Evolutionary conservation across 2,329 filamentous ascomycete genomes (phyloP).

Genomic region (Xylariaceae sp.): DNA sequence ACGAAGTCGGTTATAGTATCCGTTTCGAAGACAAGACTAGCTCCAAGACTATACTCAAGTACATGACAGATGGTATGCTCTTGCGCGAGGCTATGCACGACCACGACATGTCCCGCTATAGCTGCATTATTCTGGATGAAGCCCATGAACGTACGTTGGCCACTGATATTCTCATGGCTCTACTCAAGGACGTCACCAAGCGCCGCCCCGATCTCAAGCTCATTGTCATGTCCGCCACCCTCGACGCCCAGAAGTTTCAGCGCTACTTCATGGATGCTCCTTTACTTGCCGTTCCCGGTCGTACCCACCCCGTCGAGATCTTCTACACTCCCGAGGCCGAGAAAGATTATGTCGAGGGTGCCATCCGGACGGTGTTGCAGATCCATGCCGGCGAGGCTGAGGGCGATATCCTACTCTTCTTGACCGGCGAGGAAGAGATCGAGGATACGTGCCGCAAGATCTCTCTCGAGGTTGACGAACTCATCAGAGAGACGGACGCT

Average conservation of each 20-base stretch:
- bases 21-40: conserved; percentile 96
- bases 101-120: conserved; percentile 85
- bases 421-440: conserved; percentile 98
- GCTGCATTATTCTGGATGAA: conserved; percentile 97
- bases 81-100: conserved; percentile 96
- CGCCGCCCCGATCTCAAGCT: conserved; percentile 90
- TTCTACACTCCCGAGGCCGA: conserved; percentile 98
- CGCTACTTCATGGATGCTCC: conserved; percentile 95
- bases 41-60: conserved; percentile 88
- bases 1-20: conserved; percentile 98
- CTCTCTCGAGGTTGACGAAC: conserved; percentile 81
- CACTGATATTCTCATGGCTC: conserved; percentile 94
- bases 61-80: conserved; percentile 99
- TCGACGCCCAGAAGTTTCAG: conserved; percentile 97
- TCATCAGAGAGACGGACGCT: conserved; percentile 84
- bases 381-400: conserved; percentile 92
- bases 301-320: conserved; percentile 95
- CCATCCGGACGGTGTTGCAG: conserved; percentile 89
- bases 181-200: conserved; percentile 83
- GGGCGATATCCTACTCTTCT: conserved; percentile 88
- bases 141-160: conserved; percentile 96
- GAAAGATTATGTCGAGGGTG: conserved; percentile 93
- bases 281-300: conserved; percentile 86
- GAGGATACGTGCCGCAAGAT: conserved; percentile 95
- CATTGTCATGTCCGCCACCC: conserved; percentile 97